Conservation (phyloP, 176 grass and related monocot species). For the Musa troglodytarum region DNA sequence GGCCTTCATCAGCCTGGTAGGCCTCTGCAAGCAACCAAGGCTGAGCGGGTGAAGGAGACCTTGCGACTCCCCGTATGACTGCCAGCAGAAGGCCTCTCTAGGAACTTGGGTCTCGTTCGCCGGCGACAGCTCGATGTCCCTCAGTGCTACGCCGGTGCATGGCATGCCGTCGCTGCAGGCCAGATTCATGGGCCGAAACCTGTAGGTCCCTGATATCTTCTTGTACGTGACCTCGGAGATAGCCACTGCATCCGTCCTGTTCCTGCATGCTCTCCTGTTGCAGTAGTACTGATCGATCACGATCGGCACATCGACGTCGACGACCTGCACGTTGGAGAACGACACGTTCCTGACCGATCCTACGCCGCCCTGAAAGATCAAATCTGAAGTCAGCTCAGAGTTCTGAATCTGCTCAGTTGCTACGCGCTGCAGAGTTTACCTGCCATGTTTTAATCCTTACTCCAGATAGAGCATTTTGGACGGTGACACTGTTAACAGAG, state of each 20-base stretch:
- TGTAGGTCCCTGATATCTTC: conserved; percentile 46
- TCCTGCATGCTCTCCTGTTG: conserved; percentile 42
- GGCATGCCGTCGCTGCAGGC: conserved; percentile 66
- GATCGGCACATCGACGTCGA: conserved; percentile 48
- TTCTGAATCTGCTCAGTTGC: not conserved
- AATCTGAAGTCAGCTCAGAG: not conserved
- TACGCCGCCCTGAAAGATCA: conserved; percentile 43
- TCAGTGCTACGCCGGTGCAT: conserved; percentile 42
- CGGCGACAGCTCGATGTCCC: conserved; percentile 36
- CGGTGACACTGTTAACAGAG: conserved; percentile 35
- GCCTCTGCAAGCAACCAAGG: conserved; percentile 44
- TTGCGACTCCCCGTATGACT: conserved; percentile 38
- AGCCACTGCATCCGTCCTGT: conserved; percentile 45
- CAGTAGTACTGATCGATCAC: conserved; percentile 84
- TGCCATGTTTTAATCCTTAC: conserved; percentile 88
- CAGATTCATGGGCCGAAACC: conserved; percentile 43
- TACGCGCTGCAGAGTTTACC: conserved; percentile 16
- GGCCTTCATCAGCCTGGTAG: conserved; percentile 30
- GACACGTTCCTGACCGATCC: conserved; percentile 63
- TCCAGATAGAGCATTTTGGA: conserved; percentile 58
- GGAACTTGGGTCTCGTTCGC: not conserved
- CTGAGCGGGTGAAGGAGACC: conserved; percentile 24
- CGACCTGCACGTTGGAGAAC: conserved; percentile 55
- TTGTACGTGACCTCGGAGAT: conserved; percentile 43
- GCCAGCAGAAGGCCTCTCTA: conserved; percentile 44